These are phyloP conservation scores for Avena atlantica DNA, from an alignment of 176 grass and related monocot species.

Conservation along the genomic window DNA sequence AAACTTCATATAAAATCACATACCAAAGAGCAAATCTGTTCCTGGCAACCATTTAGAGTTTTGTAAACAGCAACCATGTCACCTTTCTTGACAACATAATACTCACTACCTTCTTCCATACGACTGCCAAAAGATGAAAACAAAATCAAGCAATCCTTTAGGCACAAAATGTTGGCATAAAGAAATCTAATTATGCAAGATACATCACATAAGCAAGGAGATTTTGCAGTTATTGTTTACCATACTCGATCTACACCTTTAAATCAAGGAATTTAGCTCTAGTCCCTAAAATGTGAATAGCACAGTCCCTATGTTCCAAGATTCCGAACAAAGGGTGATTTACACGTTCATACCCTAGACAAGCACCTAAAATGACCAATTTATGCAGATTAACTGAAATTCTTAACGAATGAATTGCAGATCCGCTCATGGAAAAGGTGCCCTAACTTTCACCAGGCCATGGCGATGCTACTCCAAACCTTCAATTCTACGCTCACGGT, in stretches of 20 bases:
- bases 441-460: not conserved
- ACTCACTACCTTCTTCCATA: conserved; percentile 63
- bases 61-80: conserved; percentile 49
- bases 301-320: not conserved
- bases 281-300: not conserved
- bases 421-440: conserved; percentile 1
- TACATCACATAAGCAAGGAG: conserved; percentile 20
- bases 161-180: not conserved
- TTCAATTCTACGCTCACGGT: not conserved
- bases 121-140: conserved; percentile 25
- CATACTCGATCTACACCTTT: not conserved
- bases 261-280: conserved; percentile 10
- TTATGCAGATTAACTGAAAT: conserved; percentile 1
- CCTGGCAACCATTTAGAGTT: conserved; percentile 53
- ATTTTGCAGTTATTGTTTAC: not conserved
- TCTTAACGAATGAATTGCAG: not conserved
- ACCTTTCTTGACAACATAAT: conserved; percentile 63
- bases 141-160: not conserved
- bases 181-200: not conserved
- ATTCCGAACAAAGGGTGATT: not conserved
- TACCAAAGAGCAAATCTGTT: conserved; percentile 64
- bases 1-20: conserved; percentile 14
- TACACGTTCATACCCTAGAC: not conserved
- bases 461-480: not conserved
- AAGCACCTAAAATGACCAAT: conserved; percentile 9